Conservation (phyloP, 129 eudicot species). For the Flaveria ramosissima region DNA sequence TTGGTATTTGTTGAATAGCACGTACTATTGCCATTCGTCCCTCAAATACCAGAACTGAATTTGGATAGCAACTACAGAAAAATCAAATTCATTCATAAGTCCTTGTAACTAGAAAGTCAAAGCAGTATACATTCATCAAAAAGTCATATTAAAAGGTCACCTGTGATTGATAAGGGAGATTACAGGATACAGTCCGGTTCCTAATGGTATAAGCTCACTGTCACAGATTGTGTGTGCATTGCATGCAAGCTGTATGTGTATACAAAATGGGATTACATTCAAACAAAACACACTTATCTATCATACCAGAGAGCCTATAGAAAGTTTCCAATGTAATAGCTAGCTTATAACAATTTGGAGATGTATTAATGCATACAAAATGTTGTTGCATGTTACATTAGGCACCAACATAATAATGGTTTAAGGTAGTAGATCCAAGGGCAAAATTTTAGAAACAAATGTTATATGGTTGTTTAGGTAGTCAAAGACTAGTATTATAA, state of each 20-base stretch:
- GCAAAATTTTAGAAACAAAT: background rate
- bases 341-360: background rate
- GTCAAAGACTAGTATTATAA: conserved; percentile 13
- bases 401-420: background rate
- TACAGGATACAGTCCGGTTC: conserved; percentile 88
- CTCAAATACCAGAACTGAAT: conserved; percentile 87
- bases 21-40: conserved; percentile 84
- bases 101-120: conserved; percentile 10
- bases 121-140: background rate
- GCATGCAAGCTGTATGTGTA: conserved; percentile 76
- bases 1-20: conserved; percentile 78
- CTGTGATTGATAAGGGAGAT: conserved; percentile 91
- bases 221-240: conserved; percentile 95
- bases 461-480: conserved; percentile 8
- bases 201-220: conserved; percentile 84
- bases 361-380: background rate
- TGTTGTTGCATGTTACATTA: background rate
- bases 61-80: conserved; percentile 76
- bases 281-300: conserved; percentile 3
- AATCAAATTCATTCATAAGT: conserved; percentile 33
- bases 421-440: conserved; percentile 4
- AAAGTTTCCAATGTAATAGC: background rate
- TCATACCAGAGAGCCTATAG: background rate
- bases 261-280: conserved; percentile 9
- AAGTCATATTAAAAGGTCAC: conserved; percentile 34